Evolutionary conservation across 768 basidiomycete species (phyloP).

Genomic region (Boletus reticuloceps): DNA sequence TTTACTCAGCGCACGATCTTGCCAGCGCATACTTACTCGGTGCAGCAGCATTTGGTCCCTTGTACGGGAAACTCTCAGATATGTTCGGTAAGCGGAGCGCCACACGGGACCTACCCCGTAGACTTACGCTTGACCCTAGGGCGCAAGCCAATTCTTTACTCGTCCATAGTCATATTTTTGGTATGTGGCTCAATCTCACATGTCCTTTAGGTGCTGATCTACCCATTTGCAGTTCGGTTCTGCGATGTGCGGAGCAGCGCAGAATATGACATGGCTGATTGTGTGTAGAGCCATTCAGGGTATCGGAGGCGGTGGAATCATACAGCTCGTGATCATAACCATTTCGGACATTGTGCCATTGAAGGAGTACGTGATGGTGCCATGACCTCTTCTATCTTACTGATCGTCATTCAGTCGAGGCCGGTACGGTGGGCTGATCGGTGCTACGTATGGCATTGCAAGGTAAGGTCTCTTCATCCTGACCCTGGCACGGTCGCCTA

Average conservation of each 20-base stretch:
- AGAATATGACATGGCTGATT: slow-evolving; percentile 76
- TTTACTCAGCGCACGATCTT: not conserved
- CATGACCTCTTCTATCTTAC: slow-evolving; percentile 8
- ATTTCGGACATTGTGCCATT: slow-evolving; percentile 83
- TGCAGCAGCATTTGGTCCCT: slow-evolving; percentile 61
- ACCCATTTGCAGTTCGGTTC: slow-evolving; percentile 56
- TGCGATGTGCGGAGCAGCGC: slow-evolving; percentile 78
- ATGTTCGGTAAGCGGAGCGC: slow-evolving; percentile 33
- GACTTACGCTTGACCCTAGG: slow-evolving; percentile 36
- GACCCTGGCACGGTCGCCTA: not conserved
- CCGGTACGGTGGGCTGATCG: slow-evolving; percentile 71
- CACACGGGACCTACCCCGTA: not conserved
- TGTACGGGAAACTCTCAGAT: slow-evolving; percentile 80
- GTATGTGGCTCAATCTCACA: slow-evolving; percentile 33
- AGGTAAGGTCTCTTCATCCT: slow-evolving; percentile 29
- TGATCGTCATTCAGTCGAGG: slow-evolving; percentile 53
- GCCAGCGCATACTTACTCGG: slow-evolving; percentile 71
- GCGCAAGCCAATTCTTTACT: slow-evolving; percentile 69
- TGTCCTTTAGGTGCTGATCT: not conserved
- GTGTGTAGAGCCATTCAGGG: slow-evolving; percentile 78
- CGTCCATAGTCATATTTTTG: slow-evolving; percentile 65
- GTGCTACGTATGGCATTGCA: slow-evolving; percentile 75
- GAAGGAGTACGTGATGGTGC: slow-evolving; percentile 51
- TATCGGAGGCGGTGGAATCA: slow-evolving; percentile 78
- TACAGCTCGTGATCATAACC: slow-evolving; percentile 74